Evolutionary conservation across 805 yeast species (phyloP).

Genomic region (Teunomyces pallodes): DNA sequence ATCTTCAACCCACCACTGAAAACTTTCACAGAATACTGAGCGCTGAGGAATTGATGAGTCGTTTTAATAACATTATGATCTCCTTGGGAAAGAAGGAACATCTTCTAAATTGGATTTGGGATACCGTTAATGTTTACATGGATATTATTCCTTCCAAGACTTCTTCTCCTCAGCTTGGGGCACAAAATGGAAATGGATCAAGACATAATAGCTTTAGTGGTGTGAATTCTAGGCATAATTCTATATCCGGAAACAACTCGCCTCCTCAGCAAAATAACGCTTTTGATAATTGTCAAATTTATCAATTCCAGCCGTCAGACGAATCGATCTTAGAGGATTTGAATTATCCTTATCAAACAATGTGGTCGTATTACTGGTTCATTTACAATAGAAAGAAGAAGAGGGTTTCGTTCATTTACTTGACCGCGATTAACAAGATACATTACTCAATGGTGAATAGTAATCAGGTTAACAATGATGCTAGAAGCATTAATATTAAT

Average conservation of each 20-base stretch:
- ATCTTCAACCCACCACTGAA: slow-evolving; percentile 75
- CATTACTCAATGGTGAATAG: slow-evolving; percentile 35
- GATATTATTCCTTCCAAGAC: slow-evolving; percentile 46
- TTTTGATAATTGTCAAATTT: slow-evolving; percentile 46
- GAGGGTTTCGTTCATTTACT: slow-evolving; percentile 82
- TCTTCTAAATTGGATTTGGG: slow-evolving; percentile 75
- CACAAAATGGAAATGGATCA: slow-evolving; percentile 17
- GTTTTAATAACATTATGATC: slow-evolving; percentile 74
- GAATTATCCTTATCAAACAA: slow-evolving; percentile 43
- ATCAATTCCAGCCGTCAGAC: slow-evolving; percentile 61
- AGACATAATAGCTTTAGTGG: slow-evolving; percentile 26
- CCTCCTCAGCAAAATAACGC: slow-evolving; percentile 5
- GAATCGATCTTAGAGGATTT: slow-evolving; percentile 61
- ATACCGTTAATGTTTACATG: slow-evolving; percentile 78
- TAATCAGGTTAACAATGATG: slow-evolving; percentile 14
- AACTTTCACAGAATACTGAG: slow-evolving; percentile 38
- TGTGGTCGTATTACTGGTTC: slow-evolving; percentile 87
- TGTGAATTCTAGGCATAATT: background rate
- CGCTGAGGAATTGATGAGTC: slow-evolving; percentile 51
- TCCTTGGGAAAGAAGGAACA: slow-evolving; percentile 43
- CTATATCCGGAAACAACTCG: slow-evolving; percentile 1
- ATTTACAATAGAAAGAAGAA: slow-evolving; percentile 87
- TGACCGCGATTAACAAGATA: slow-evolving; percentile 49
- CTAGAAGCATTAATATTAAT: slow-evolving; percentile 18
- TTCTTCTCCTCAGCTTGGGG: slow-evolving; percentile 20